Conservation (phyloP, 306 rosid species). For the Amphicarpaea edgeworthii region DNA sequence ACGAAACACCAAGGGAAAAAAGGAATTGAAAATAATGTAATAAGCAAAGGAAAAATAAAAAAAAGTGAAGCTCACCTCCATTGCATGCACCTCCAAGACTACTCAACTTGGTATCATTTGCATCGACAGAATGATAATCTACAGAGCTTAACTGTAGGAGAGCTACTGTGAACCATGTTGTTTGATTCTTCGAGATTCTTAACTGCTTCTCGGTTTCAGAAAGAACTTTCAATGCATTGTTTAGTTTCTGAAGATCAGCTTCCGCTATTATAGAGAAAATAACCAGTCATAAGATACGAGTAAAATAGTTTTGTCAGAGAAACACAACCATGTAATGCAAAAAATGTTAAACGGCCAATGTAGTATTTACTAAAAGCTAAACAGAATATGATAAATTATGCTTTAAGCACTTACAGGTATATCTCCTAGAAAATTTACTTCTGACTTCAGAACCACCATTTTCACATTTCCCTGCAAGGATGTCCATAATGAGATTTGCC, state of each 20-base stretch:
- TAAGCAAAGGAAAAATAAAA: background rate
- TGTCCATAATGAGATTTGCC: slow-evolving; percentile 89
- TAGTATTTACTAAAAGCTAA: slow-evolving; percentile 18
- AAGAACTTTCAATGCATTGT: slow-evolving; percentile 71
- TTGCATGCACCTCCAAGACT: slow-evolving; percentile 51
- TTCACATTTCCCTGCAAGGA: slow-evolving; percentile 76
- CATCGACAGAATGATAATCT: slow-evolving; percentile 60
- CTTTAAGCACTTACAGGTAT: slow-evolving; percentile 61
- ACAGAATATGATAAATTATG: background rate
- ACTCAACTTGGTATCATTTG: slow-evolving; percentile 55
- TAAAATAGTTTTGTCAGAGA: slow-evolving; percentile 23
- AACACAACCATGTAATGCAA: slow-evolving; percentile 30
- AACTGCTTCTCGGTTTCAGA: slow-evolving; percentile 86
- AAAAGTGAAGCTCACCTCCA: slow-evolving; percentile 48
- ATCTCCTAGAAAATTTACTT: slow-evolving; percentile 57
- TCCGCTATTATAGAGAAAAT: slow-evolving; percentile 59
- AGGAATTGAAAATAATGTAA: background rate
- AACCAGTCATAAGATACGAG: slow-evolving; percentile 23
- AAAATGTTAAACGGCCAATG: slow-evolving; percentile 26
- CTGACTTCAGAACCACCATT: slow-evolving; percentile 60
- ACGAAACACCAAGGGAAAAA: background rate
- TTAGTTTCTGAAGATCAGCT: slow-evolving; percentile 73
- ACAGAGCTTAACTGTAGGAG: slow-evolving; percentile 76
- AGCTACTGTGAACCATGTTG: slow-evolving; percentile 91
- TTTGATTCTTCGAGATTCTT: slow-evolving; percentile 79